Evolutionary conservation across 2,329 filamentous ascomycete genomes (phyloP).

Genomic region (Ophiostoma perfectum): DNA sequence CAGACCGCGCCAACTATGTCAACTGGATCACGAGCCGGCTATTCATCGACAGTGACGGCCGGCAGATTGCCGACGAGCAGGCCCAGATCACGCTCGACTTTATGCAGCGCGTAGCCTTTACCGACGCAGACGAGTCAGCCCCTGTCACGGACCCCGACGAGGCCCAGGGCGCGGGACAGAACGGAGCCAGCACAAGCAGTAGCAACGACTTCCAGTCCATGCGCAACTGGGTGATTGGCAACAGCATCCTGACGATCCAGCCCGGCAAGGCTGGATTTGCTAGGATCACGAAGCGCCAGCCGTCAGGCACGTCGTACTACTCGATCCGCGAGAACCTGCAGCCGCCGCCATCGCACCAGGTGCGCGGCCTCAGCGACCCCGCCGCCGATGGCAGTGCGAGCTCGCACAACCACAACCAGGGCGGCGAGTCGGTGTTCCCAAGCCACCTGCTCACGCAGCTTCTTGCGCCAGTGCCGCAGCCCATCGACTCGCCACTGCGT

Average conservation of each 20-base stretch:
- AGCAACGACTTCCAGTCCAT: conserved; percentile 54
- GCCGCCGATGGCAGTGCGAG: neutral
- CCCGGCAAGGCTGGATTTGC: conserved; percentile 63
- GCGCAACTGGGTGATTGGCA: conserved; percentile 66
- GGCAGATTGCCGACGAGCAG: conserved; percentile 76
- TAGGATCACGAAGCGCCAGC: conserved; percentile 64
- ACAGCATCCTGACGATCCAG: conserved; percentile 68
- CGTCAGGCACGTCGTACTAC: conserved; percentile 60
- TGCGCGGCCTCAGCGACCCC: conserved; percentile 3
- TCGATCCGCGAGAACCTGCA: conserved; percentile 55
- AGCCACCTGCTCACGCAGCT: conserved; percentile 68
- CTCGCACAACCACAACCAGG: neutral
- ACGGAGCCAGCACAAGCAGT: conserved; percentile 36
- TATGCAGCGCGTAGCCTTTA: conserved; percentile 82
- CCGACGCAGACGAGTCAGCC: conserved; percentile 73
- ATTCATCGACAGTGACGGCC: conserved; percentile 70
- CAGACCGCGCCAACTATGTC: conserved; percentile 77
- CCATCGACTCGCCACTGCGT: conserved; percentile 51
- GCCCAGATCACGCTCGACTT: conserved; percentile 91
- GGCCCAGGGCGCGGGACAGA: conserved; percentile 27
- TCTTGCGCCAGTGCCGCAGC: conserved; percentile 57
- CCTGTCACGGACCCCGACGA: conserved; percentile 55
- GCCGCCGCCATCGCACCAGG: conserved; percentile 53
- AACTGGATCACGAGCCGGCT: conserved; percentile 86
- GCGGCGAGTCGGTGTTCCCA: conserved; percentile 44